Percentiles rank a stretch among this genome's conserved stretches.
These are phyloP conservation scores for Rhizopogon rudus DNA, from an alignment of 768 basidiomycete genomes.

Conservation along the genomic window DNA sequence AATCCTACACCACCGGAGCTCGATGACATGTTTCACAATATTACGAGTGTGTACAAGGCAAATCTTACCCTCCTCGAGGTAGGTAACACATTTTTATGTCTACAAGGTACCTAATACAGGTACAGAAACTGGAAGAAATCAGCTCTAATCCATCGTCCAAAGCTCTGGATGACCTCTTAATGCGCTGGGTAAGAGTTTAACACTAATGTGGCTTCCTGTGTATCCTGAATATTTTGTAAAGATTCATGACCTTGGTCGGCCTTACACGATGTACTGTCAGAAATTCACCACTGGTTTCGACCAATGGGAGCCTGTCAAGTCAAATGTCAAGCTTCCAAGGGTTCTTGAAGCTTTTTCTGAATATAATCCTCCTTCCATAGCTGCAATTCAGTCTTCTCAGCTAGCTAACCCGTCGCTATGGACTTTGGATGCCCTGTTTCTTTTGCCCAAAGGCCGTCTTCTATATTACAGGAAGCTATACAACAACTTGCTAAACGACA, in stretches of 20 bases:
- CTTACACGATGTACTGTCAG: conserved; percentile 78
- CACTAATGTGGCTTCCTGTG: background rate
- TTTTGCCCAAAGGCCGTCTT: conserved; percentile 78
- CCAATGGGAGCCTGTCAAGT: conserved; percentile 71
- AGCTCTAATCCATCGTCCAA: conserved; percentile 93
- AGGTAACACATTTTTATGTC: conserved; percentile 1
- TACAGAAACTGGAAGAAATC: conserved; percentile 89
- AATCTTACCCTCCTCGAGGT: conserved; percentile 80
- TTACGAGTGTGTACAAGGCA: conserved; percentile 92
- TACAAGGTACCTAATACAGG: conserved; percentile 9
- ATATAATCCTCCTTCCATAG: conserved; percentile 52
- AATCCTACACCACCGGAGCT: conserved; percentile 92
- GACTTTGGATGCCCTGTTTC: conserved; percentile 86
- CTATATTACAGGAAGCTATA: conserved; percentile 94
- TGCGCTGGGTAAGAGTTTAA: conserved; percentile 81
- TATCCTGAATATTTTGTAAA: conserved; percentile 25
- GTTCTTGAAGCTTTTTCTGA: conserved; percentile 69
- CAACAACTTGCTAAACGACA: conserved; percentile 77
- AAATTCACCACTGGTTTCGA: conserved; percentile 80
- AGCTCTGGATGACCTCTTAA: conserved; percentile 89
- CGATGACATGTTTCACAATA: conserved; percentile 90
- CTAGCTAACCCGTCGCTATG: conserved; percentile 45
- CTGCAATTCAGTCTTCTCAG: conserved; percentile 28
- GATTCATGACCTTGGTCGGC: conserved; percentile 88
- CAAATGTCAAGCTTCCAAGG: conserved; percentile 64